phyloP scores from a whole-genome alignment of 73 alveolate species.

The Tetrahymena malaccensis region DNA sequence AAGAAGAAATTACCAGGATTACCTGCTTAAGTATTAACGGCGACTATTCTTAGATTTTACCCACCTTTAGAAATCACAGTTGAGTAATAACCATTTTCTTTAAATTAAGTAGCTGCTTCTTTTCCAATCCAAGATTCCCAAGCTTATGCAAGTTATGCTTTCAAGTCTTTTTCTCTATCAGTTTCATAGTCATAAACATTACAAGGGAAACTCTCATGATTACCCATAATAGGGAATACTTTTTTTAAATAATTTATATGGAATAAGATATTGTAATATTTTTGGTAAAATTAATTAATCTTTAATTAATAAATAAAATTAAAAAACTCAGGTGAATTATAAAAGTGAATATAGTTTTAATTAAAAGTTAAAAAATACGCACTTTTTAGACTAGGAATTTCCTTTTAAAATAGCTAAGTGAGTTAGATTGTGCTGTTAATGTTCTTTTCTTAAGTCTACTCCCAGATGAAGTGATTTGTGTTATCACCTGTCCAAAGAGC shows the following conservation, averaged over 20 bases:
- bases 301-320: not conserved
- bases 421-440: slow-evolving; percentile 6
- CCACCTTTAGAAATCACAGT: not conserved
- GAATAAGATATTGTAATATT: not conserved
- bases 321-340: not conserved
- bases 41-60: slow-evolving; percentile 17
- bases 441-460: slow-evolving; percentile 50
- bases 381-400: not conserved
- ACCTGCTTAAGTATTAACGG: slow-evolving; percentile 27
- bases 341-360: not conserved
- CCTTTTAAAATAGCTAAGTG: not conserved
- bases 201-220: slow-evolving; percentile 38
- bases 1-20: slow-evolving; percentile 37
- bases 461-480: slow-evolving; percentile 65
- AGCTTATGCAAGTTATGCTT: slow-evolving; percentile 8
- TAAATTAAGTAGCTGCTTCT: slow-evolving; percentile 21
- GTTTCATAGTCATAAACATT: slow-evolving; percentile 24
- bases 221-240: slow-evolving; percentile 34
- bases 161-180: slow-evolving; percentile 20
- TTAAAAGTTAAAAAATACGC: not conserved
- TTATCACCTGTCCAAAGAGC: slow-evolving; percentile 73
- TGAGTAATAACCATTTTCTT: slow-evolving; percentile 28
- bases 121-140: slow-evolving; percentile 43
- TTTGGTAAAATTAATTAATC: not conserved
- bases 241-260: not conserved